Conservation (phyloP, 1,139 yeast genomes). For the Nakaseomyces kungkrabaensis region DNA sequence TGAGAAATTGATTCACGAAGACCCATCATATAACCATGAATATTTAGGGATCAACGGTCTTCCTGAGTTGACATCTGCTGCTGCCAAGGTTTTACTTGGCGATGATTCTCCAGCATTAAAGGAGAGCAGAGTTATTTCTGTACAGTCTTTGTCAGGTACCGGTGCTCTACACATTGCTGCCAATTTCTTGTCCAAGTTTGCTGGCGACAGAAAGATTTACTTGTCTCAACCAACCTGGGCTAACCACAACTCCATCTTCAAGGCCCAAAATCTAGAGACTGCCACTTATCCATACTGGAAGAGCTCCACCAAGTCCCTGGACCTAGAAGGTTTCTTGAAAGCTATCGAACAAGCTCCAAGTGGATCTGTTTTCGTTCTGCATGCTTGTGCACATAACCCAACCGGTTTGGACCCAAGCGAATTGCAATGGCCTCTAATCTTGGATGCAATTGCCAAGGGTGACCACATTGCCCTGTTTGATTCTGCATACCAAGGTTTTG, state of each 20-base stretch:
- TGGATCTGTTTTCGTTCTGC: constrained; percentile 76
- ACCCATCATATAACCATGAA: constrained; percentile 76
- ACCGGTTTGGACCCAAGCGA: constrained; percentile 90
- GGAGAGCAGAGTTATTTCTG: constrained; percentile 53
- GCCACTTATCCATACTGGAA: constrained; percentile 78
- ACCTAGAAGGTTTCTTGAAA: constrained; percentile 57
- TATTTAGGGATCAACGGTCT: constrained; percentile 82
- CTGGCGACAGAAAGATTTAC: constrained; percentile 45
- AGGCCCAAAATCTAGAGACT: constrained; percentile 52
- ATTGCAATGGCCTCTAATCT: constrained; percentile 74
- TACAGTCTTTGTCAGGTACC: constrained; percentile 88
- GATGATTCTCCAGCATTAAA: constrained; percentile 45
- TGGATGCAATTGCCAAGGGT: constrained; percentile 49
- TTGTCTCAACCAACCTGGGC: constrained; percentile 95
- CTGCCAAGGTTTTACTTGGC: constrained; percentile 74
- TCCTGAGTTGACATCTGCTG: constrained; percentile 58
- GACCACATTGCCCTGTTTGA: constrained; percentile 81
- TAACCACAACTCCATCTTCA: constrained; percentile 79
- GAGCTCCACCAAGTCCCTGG: constrained; percentile 49
- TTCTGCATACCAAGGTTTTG: constrained; percentile 96
- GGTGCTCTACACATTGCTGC: constrained; percentile 93
- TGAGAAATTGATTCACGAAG: constrained; percentile 45
- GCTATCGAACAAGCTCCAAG: constrained; percentile 63
- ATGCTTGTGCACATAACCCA: constrained; percentile 97
- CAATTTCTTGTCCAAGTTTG: constrained; percentile 47